Base-by-base conservation (phyloP, 2,329 filamentous ascomycete genomes). In the Cladosporium sp. region DNA sequence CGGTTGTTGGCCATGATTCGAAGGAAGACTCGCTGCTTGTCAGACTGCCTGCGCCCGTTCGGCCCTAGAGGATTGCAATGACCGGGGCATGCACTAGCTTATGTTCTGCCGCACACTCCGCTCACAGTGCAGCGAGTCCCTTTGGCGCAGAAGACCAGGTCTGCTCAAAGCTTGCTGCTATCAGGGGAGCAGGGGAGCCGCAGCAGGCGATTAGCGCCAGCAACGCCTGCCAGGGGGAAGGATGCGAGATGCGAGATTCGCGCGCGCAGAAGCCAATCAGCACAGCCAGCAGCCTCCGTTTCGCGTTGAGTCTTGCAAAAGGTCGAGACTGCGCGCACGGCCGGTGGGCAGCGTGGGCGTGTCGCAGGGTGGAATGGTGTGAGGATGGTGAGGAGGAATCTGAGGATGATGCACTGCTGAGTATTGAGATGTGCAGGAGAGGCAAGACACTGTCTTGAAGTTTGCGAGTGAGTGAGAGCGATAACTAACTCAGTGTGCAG, bases 21-120 rank as follows among this genome's bases (percentile, higher is more conserved):
- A 8, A 21, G n/a, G 34, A 16, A 3, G 13, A 16, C n/a, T n/a
- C n/a, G 39, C n/a, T 48, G 57, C 36, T n/a, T 28, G 56, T 46
- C 23, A 11, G n/a, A 46, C 8, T 21, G 39, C 39, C n/a, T 46
- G 39, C 39, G 39, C 39, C 39, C 39, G 39, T 46, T 18, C 49
- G 49, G 51, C 51, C 51, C 51, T 54, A 54, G 51, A 54, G 58
- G 58, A 48, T 46, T 13, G 43, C n/a, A 36, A 13, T 11, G 60
- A 63, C 60, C 60, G 60, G 60, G 60, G 26, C 49, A 18, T 43
- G 49, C 48, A 23, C 49, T 63, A 63, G 60, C 49, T 63, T 63
- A 63, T 63, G 60, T 56, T 3, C 48, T 59, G 59, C 48, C 59
- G 59, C 51, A 32, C 46, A 23, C 46, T 51, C 58, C 58, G 58